A percentile compares a stretch with the other conserved stretches of the same genome.
Conservation (phyloP, 257 asterid species). For the Marsdenia floribunda region DNA sequence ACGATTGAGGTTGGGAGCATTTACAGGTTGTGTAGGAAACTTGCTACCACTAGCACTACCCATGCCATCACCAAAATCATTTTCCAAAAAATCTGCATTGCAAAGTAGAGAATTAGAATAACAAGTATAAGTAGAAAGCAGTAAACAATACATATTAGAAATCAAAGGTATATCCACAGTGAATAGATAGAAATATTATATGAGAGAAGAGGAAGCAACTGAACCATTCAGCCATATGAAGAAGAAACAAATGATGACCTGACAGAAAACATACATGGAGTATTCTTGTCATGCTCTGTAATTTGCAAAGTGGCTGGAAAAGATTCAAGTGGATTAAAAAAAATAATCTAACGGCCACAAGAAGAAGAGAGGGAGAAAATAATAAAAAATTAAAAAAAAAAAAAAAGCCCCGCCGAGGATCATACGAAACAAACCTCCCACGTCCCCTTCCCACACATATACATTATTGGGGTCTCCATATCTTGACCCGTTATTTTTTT, state of each 20-base stretch:
- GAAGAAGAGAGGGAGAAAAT: too few species aligned
- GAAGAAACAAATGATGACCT: neutral
- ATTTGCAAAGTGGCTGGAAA: neutral
- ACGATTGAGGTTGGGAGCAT: conserved; percentile 31
- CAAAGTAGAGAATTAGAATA: conserved; percentile 2
- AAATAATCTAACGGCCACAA: neutral
- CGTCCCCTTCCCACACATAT: neutral
- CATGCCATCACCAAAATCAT: conserved; percentile 24
- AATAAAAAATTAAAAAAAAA: neutral
- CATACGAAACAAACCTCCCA: neutral
- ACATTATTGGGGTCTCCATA: neutral
- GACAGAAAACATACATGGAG: neutral
- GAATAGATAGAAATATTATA: neutral
- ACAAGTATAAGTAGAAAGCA: neutral
- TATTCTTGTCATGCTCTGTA: neutral
- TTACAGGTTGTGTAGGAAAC: conserved; percentile 36
- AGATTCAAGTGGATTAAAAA: neutral
- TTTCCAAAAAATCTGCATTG: conserved; percentile 47
- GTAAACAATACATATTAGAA: neutral
- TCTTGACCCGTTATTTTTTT: neutral
- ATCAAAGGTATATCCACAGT: neutral
- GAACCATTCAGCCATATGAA: neutral
- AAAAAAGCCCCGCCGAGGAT: neutral
- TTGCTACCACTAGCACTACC: conserved; percentile 18
- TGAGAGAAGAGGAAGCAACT: neutral